Percentiles rank a stretch among this genome's conserved stretches.
Conservation (phyloP, 192 early-diverging fungal species). For the Umbelopsis vinacea region DNA sequence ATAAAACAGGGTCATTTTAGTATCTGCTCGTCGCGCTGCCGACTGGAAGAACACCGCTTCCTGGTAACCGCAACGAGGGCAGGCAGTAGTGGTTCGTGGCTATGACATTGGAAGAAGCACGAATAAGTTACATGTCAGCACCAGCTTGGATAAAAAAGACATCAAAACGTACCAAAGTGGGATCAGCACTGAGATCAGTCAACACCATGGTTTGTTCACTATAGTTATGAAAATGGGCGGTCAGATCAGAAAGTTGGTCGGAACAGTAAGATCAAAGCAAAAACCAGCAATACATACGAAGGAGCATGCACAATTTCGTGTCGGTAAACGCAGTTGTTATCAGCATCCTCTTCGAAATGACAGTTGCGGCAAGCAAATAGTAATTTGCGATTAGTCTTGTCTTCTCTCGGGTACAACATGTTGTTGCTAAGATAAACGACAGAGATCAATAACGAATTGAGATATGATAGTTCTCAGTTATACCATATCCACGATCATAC, state of each 20-base stretch:
- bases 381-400: conserved; percentile 54
- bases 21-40: conserved; percentile 67
- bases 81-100: conserved; percentile 67
- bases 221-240: neutral
- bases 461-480: neutral
- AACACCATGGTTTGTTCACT: conserved; percentile 77
- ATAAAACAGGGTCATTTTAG: conserved; percentile 82
- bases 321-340: conserved; percentile 74
- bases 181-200: conserved; percentile 75
- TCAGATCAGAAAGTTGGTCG: neutral
- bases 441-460: neutral
- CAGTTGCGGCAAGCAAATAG: conserved; percentile 83
- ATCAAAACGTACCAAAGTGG: conserved; percentile 62
- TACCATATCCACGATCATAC: conserved; percentile 33
- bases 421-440: conserved; percentile 63
- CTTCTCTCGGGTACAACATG: conserved; percentile 80
- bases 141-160: neutral
- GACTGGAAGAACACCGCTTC: conserved; percentile 82
- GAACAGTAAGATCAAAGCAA: neutral
- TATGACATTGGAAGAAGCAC: conserved; percentile 15
- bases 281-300: conserved; percentile 40
- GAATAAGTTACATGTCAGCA: neutral
- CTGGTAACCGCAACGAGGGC: conserved; percentile 61
- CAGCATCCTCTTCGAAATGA: conserved; percentile 70
- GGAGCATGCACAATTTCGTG: conserved; percentile 69